phyloP scores from a whole-genome alignment of 352 stramenopile genomes.

The Globisporangium orthogonon region DNA sequence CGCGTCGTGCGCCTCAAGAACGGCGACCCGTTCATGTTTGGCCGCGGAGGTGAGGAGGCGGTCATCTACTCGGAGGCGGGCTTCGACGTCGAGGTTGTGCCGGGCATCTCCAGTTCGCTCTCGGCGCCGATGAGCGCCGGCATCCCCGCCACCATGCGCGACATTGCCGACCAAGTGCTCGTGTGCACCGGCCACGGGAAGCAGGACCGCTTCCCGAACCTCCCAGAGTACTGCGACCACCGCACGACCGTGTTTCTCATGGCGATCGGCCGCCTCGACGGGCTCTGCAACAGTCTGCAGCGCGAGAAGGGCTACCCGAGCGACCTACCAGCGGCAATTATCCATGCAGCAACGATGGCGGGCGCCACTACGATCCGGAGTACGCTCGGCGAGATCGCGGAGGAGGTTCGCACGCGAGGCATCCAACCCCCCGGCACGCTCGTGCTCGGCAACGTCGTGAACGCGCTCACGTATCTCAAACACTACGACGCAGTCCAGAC shows the following conservation, averaged over 20 bases:
- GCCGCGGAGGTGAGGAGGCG: conserved; percentile 92
- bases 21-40: conserved; percentile 97
- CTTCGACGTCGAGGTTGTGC: conserved; percentile 82
- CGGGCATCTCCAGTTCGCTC: conserved; percentile 94
- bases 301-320: conserved; percentile 82
- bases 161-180: conserved; percentile 91
- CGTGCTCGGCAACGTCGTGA: conserved; percentile 92
- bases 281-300: conserved; percentile 82
- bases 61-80: conserved; percentile 68
- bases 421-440: conserved; percentile 91
- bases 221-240: conserved; percentile 94
- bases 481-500: conserved; percentile 49
- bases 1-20: conserved; percentile 96
- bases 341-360: conserved; percentile 90
- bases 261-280: conserved; percentile 91
- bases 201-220: conserved; percentile 86
- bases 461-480: conserved; percentile 57
- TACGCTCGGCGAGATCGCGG: conserved; percentile 86
- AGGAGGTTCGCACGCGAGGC: conserved; percentile 76
- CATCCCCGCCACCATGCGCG: conserved; percentile 95
- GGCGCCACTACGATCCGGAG: conserved; percentile 86
- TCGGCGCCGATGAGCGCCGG: conserved; percentile 90
- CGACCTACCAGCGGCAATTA: conserved; percentile 89
- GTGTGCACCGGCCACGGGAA: conserved; percentile 93
- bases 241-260: conserved; percentile 97